These are phyloP conservation scores for Gossypium thurberi DNA, from an alignment of 345 rosid genomes.

Conservation along the genomic window DNA sequence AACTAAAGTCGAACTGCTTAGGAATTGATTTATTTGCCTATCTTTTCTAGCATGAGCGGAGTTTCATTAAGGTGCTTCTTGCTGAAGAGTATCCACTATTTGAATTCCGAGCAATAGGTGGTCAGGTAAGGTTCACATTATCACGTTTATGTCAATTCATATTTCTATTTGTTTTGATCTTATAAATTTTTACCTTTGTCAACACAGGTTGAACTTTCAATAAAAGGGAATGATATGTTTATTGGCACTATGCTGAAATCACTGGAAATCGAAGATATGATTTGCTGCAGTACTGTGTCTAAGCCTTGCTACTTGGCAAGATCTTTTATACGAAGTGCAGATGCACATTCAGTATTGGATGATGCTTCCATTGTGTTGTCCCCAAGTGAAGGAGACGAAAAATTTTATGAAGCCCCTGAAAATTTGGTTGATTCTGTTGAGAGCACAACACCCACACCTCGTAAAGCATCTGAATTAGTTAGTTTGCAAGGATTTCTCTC, in stretches of 20 bases:
- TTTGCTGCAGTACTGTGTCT: slow-evolving; percentile 40
- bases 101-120: slow-evolving; percentile 92
- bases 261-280: slow-evolving; percentile 93
- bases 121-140: slow-evolving; percentile 54
- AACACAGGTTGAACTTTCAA: slow-evolving; percentile 77
- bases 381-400: slow-evolving; percentile 79
- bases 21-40: slow-evolving; percentile 25
- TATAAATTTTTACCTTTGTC: slow-evolving; percentile 15
- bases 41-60: slow-evolving; percentile 46
- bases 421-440: slow-evolving; percentile 56
- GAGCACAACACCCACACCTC: slow-evolving; percentile 25
- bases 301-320: slow-evolving; percentile 73
- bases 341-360: slow-evolving; percentile 34
- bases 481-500: slow-evolving; percentile 15
- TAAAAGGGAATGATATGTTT: slow-evolving; percentile 70
- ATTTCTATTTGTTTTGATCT: slow-evolving; percentile 17
- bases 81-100: slow-evolving; percentile 63
- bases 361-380: slow-evolving; percentile 33
- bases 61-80: slow-evolving; percentile 64
- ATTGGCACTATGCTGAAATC: slow-evolving; percentile 83
- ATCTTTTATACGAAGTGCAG: slow-evolving; percentile 62
- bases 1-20: slow-evolving; percentile 15
- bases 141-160: slow-evolving; percentile 7
- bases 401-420: slow-evolving; percentile 90
- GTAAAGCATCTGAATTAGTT: slow-evolving; percentile 16